phyloP scores from a whole-genome alignment of 1,284 basidiomycete genomes.

The Irpex sp. region DNA sequence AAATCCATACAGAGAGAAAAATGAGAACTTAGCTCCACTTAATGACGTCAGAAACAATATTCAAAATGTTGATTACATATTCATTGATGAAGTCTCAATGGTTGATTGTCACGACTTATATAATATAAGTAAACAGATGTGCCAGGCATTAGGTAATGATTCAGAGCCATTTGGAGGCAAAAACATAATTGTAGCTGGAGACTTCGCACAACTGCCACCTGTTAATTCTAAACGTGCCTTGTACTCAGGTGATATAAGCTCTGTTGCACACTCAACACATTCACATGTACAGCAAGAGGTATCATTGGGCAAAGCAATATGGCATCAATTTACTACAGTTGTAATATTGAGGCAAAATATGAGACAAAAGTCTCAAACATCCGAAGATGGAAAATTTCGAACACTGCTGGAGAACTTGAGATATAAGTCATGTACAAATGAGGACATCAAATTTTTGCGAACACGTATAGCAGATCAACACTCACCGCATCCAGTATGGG shows the following conservation, averaged over 20 bases:
- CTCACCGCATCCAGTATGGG: constrained; percentile 6
- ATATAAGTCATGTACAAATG: constrained; percentile 39
- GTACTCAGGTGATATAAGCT: background rate
- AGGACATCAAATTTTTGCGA: constrained; percentile 39
- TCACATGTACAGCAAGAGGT: too few relatives aligned
- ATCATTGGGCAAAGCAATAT: too few relatives aligned
- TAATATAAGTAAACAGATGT: constrained; percentile 15
- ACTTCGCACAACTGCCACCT: constrained; percentile 26
- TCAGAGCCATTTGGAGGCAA: constrained; percentile 22
- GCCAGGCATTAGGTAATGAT: background rate
- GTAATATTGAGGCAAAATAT: too few relatives aligned
- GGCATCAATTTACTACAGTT: too few relatives aligned
- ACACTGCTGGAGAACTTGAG: constrained; percentile 40
- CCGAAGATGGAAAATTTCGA: constrained; percentile 34
- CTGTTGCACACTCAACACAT: background rate
- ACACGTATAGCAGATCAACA: constrained; percentile 16
- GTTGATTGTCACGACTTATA: constrained; percentile 18
- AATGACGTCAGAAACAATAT: too few relatives aligned
- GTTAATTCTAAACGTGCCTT: constrained; percentile 3
- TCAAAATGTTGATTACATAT: constrained; percentile 35
- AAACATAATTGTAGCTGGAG: constrained; percentile 25
- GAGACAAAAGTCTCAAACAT: constrained; percentile 10
- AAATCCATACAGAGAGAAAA: constrained; percentile 16
- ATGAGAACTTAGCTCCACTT: background rate
- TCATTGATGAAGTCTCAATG: constrained; percentile 37